A percentile compares a stretch with the other conserved stretches of the same genome.
Conservation (phyloP, 495 filamentous ascomycete genomes). For the Chaetomium cochliodes region DNA sequence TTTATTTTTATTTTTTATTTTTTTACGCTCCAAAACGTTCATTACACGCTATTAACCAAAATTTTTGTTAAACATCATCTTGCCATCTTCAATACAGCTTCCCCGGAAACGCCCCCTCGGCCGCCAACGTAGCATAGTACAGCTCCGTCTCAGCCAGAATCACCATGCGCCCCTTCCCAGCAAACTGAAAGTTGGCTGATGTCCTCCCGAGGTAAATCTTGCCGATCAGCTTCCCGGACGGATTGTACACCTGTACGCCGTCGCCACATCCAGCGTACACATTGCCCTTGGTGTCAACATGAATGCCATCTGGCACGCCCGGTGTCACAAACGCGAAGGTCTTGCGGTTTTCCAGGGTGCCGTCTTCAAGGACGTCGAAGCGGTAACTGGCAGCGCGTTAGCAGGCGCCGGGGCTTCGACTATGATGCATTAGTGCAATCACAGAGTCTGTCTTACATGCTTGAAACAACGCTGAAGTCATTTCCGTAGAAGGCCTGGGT, state of each 20-base stretch:
- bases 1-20: too few species aligned
- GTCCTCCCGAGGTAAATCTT: constrained; percentile 52
- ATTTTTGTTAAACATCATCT: neutral
- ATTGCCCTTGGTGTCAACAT: constrained; percentile 58
- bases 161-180: constrained; percentile 52
- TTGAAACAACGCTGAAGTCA: constrained; percentile 37
- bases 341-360: constrained; percentile 46
- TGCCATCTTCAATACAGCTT: constrained; percentile 17
- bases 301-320: constrained; percentile 60
- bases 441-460: constrained; percentile 35
- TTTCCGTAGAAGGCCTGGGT: constrained; percentile 43
- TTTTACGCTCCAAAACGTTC: neutral
- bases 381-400: constrained; percentile 35
- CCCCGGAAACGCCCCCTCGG: constrained; percentile 39
- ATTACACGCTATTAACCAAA: neutral
- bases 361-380: constrained; percentile 42
- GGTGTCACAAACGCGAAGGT: constrained; percentile 58
- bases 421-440: neutral
- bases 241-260: constrained; percentile 61
- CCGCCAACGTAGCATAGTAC: constrained; percentile 50
- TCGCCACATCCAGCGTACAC: constrained; percentile 61
- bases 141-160: constrained; percentile 51
- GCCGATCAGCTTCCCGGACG: constrained; percentile 56
- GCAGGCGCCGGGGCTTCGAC: neutral
- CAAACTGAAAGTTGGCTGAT: constrained; percentile 59